Evolutionary conservation across 2,329 filamentous ascomycete genomes (phyloP).

Genomic region (Trichoderma simmonsii): DNA sequence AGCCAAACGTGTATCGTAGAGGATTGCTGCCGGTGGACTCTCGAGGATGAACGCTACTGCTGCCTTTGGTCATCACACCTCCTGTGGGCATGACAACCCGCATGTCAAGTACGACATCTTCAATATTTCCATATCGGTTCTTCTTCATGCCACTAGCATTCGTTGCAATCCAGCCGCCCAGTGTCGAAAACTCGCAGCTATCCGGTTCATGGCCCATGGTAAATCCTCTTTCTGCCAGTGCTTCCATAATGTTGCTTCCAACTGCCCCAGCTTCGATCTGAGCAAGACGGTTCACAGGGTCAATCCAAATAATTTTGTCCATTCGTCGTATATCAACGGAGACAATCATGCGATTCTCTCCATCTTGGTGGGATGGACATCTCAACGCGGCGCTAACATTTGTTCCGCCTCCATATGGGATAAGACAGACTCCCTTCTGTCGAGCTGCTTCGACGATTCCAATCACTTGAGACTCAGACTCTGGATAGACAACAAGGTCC

Average conservation of each 20-base stretch:
- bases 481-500: background rate
- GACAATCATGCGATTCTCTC: background rate
- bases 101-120: slow-evolving; percentile 6
- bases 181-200: slow-evolving; percentile 10
- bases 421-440: background rate
- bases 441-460: background rate
- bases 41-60: background rate
- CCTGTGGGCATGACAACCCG: background rate
- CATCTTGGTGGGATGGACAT: background rate
- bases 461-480: background rate
- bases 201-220: slow-evolving; percentile 7
- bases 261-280: slow-evolving; percentile 8
- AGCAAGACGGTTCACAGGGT: background rate
- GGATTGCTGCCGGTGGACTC: background rate
- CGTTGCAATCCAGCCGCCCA: slow-evolving; percentile 7
- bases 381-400: background rate
- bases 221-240: background rate
- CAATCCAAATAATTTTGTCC: slow-evolving; percentile 1
- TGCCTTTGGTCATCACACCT: background rate
- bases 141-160: slow-evolving; percentile 14
- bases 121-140: slow-evolving; percentile 9
- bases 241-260: background rate
- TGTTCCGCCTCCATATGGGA: slow-evolving; percentile 1
- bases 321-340: background rate
- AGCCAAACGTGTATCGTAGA: background rate